Evolutionary conservation across 257 asterid species (phyloP).

Genomic region (Nicotiana attenuata): DNA sequence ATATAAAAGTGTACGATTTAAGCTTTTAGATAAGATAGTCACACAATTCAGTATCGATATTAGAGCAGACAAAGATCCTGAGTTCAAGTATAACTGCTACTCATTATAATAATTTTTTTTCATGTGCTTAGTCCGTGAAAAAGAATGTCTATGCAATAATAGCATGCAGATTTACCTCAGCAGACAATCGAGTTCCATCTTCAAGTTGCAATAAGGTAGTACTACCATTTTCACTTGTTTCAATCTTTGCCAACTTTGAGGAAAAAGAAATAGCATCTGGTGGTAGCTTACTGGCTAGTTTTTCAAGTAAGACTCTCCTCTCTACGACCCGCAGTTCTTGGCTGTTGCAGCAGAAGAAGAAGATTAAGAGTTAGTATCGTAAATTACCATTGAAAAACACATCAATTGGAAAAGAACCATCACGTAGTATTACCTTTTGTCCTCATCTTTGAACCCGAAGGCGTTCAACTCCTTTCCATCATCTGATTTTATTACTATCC

Average conservation of each 20-base stretch:
- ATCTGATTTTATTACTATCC: slow-evolving; percentile 65
- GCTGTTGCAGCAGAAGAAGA: slow-evolving; percentile 46
- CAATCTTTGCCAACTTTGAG: slow-evolving; percentile 55
- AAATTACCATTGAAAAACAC: background rate
- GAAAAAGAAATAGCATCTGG: slow-evolving; percentile 54
- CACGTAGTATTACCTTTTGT: slow-evolving; percentile 39
- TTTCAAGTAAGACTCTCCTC: slow-evolving; percentile 57
- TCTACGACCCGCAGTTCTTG: slow-evolving; percentile 94
- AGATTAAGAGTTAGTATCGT: background rate
- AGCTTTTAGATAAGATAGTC: background rate
- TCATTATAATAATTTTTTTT: background rate
- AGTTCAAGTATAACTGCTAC: background rate
- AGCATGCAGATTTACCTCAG: slow-evolving; percentile 41
- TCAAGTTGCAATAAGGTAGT: slow-evolving; percentile 45
- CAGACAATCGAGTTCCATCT: slow-evolving; percentile 54
- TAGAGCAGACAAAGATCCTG: background rate
- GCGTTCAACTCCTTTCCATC: slow-evolving; percentile 64
- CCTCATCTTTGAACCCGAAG: slow-evolving; percentile 67
- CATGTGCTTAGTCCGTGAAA: background rate
- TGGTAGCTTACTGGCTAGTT: slow-evolving; percentile 69
- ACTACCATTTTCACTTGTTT: slow-evolving; percentile 30
- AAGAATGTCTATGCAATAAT: background rate
- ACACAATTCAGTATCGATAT: background rate
- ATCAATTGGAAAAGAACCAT: background rate
- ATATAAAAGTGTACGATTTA: background rate